phyloP scores from a whole-genome alignment of 768 basidiomycete genomes.

The Royoungia palumana region DNA sequence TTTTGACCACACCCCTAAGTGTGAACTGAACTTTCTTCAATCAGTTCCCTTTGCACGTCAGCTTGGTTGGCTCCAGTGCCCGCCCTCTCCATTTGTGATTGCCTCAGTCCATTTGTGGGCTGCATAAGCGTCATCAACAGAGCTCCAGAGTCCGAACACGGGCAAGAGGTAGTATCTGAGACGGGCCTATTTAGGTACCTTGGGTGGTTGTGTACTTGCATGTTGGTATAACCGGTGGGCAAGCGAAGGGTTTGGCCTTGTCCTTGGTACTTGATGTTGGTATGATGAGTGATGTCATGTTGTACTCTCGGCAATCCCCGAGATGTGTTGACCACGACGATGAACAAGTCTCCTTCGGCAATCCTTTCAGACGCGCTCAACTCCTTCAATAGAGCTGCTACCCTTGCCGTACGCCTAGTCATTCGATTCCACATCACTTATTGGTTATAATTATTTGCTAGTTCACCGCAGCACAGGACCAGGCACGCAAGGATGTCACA shows the following conservation, averaged over 20 bases:
- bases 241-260: slow-evolving; percentile 18
- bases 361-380: slow-evolving; percentile 41
- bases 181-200: slow-evolving; percentile 13
- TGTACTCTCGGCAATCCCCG: slow-evolving; percentile 21
- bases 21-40: slow-evolving; percentile 26
- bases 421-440: neutral
- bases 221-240: slow-evolving; percentile 26
- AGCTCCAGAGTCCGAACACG: slow-evolving; percentile 13
- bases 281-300: neutral
- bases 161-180: too few relatives aligned
- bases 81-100: slow-evolving; percentile 1
- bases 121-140: neutral
- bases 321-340: slow-evolving; percentile 19
- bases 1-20: neutral
- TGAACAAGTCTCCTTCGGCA: slow-evolving; percentile 34
- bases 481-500: slow-evolving; percentile 50
- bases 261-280: neutral
- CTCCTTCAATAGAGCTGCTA: slow-evolving; percentile 39
- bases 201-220: slow-evolving; percentile 30
- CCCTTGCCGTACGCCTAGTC: slow-evolving; percentile 35
- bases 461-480: slow-evolving; percentile 57
- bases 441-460: slow-evolving; percentile 22
- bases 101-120: slow-evolving; percentile 22
- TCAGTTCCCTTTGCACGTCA: slow-evolving; percentile 15
- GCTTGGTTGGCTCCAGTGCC: slow-evolving; percentile 18